phyloP scores from a whole-genome alignment of 768 basidiomycete species.

The Termitomyces sp. region DNA sequence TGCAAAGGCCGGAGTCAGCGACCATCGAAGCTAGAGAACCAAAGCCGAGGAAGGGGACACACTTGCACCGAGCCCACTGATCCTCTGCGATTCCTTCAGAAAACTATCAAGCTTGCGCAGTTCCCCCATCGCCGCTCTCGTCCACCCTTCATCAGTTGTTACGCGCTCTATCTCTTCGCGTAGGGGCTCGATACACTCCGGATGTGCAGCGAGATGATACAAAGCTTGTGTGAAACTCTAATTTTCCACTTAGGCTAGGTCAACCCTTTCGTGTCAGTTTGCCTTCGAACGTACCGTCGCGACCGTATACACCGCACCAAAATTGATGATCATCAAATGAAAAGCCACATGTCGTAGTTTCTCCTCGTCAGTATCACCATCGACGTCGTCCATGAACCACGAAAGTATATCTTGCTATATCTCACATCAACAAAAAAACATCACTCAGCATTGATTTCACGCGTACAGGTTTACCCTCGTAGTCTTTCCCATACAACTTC shows the following conservation, averaged over 20 bases:
- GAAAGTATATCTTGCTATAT: constrained; percentile 44
- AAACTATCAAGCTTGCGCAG: constrained; percentile 44
- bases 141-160: constrained; percentile 35
- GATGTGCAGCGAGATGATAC: constrained; percentile 33
- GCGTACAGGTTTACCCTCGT: constrained; percentile 25
- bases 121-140: constrained; percentile 28
- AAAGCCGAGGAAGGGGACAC: constrained; percentile 5
- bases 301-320: constrained; percentile 42
- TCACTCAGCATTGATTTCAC: too few species aligned
- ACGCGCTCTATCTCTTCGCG: constrained; percentile 42
- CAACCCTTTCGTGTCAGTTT: constrained; percentile 30
- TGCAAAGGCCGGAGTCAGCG: neutral
- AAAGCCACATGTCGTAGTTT: constrained; percentile 27
- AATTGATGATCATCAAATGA: constrained; percentile 37
- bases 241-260: neutral
- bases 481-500: constrained; percentile 23
- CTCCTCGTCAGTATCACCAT: constrained; percentile 23
- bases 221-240: constrained; percentile 36
- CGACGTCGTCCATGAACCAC: constrained; percentile 43
- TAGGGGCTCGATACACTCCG: constrained; percentile 30
- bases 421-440: neutral
- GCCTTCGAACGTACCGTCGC: constrained; percentile 32
- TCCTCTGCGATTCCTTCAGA: constrained; percentile 34
- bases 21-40: neutral
- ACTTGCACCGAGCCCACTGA: constrained; percentile 26